A percentile compares a stretch with the other conserved stretches of the same genome.
phyloP scores from a whole-genome alignment of 2,329 filamentous ascomycete species.

The Fusarium secorum region DNA sequence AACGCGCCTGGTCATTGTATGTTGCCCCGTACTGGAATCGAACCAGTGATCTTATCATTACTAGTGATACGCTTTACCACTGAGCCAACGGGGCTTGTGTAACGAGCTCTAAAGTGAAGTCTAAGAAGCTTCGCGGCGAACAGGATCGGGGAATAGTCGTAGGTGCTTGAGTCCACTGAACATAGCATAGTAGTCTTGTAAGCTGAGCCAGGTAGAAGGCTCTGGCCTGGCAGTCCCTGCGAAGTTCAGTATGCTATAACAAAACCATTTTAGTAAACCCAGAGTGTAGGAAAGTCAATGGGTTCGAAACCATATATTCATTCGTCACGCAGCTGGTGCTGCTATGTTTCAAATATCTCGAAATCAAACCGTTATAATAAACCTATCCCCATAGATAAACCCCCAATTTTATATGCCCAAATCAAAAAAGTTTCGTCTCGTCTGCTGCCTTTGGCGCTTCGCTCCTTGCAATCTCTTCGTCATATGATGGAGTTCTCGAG shows the following conservation, averaged over 20 bases:
- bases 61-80: conserved; percentile 37
- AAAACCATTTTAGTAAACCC: neutral
- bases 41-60: conserved; percentile 37
- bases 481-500: conserved; percentile 48
- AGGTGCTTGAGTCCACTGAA: no score
- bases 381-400: neutral
- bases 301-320: neutral
- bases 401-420: neutral
- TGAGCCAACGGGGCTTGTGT: conserved; percentile 15
- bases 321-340: neutral
- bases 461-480: conserved; percentile 47
- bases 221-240: neutral
- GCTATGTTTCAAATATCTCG: neutral
- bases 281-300: neutral
- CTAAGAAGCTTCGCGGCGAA: neutral
- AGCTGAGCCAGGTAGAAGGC: neutral
- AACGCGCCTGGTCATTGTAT: rapidly evolving
- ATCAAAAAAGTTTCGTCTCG: conserved; percentile 23
- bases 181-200: neutral
- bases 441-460: conserved; percentile 10
- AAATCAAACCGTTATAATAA: neutral
- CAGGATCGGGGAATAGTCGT: neutral
- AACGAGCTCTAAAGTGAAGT: rapidly evolving
- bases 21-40: conserved; percentile 29
- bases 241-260: neutral